Evolutionary conservation across 2,329 filamentous ascomycete species (phyloP), one percentile per base, ranked within the genome.

Genomic region (Chaetomiaceae sp.): DNA sequence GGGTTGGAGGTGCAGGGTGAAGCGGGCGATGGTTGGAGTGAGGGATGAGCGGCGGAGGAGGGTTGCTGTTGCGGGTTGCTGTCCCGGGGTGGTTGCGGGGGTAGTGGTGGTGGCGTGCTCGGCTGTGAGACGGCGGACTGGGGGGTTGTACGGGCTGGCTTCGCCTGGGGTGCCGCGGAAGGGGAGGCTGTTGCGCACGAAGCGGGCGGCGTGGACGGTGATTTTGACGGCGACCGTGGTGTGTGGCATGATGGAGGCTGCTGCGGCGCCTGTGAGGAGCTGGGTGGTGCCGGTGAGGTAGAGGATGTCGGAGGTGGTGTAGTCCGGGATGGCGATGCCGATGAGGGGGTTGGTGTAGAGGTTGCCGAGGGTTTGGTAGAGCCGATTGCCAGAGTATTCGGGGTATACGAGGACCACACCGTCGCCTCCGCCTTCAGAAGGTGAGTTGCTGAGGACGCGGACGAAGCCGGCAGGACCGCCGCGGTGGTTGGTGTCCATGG

Each of bases 341-440:
- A 86, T 79, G 16, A 72, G 70, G 0, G 87, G 86, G 27, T 83
- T 85, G 7, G 77, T 68, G 34, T 77, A 72, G 13, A 95, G 71
- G 62, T 95, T 95, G 1, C 89, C 89, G 0, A 95, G 75, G 0
- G 86, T 88, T 65, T 95, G 89, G 60, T 95, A 95, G 0, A 93
- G 70, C 14, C 87, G 74, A 65, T 95, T 95, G 7, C 89, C 89
- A 0, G 86, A 90, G 65, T 86, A 95, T 64, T 95, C 89, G 0
- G 89, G 89, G 66, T 89, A 95, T 3, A 85, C 73, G 13, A 95
- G 66, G 3, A 79, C 73, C 1, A 73, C 58, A 0, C 65, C 62
- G 4, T 59, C 66, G 1, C 70, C 70, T 6, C 27, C 25, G 50
- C 21, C 27, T 8, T 33, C 27, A 21, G 16, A 8, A 7, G 45